Evolutionary conservation across 2,329 filamentous ascomycete species (phyloP), one percentile per base, ranked within the genome.

Genomic region (Pyrenochaeta sp.): DNA sequence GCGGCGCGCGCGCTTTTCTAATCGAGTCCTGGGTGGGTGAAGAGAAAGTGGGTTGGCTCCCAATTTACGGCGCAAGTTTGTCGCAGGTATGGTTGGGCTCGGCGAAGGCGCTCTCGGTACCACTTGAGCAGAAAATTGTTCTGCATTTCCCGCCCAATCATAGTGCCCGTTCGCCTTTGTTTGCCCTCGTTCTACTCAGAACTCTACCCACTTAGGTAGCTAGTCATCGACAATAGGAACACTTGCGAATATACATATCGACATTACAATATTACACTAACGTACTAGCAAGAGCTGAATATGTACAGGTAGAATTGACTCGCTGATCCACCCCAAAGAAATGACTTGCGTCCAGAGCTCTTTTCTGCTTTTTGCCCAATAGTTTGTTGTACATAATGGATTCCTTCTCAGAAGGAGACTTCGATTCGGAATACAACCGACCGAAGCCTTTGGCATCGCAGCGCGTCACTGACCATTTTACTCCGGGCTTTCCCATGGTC

Each of bases 401-500:
- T 20, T 8, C 15, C n/a, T 13, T 22, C 11, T 5, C 3, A 5
- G 24, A 27, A 11, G 24, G 4, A 27, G 11, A 4, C 14, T 27
- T 27, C 24, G 24, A 10, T n/a, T 27, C 24, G 24, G 14, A 27
- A 5, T 5, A n/a, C 24, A n/a, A n/a, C n/a, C n/a, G n/a, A n/a
- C n/a, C n/a, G n/a, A n/a, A n/a, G n/a, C n/a, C n/a, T n/a, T n/a
- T n/a, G n/a, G n/a, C n/a, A n/a, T n/a, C n/a, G n/a, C n/a, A n/a
- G n/a, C n/a, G n/a, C n/a, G n/a, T n/a, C n/a, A n/a, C n/a, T n/a
- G n/a, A n/a, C n/a, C n/a, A n/a, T n/a, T n/a, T 53, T 31, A 55
- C 23, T 58, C 53, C 8, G 46, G 40, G 19, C 49, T 39, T 36
- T 68, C 61, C 67, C 67, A 72, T 8, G 69, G 68, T 40, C 69